Evolutionary conservation across 2,329 filamentous ascomycete species (phyloP), one percentile per base, ranked within the genome.

Genomic region (Byssochlamys sp.): DNA sequence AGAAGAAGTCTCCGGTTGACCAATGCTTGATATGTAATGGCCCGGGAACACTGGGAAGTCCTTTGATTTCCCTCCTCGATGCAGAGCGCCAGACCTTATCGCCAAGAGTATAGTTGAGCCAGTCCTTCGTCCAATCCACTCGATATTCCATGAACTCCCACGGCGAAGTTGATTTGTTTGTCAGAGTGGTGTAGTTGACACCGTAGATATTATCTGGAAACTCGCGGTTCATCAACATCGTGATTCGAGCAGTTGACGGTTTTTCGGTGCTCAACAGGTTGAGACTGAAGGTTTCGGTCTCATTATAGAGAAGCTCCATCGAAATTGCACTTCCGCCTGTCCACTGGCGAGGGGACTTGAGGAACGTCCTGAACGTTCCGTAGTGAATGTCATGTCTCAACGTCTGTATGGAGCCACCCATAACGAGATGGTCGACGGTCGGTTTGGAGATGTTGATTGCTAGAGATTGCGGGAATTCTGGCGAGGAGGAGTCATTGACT

Each of bases 1-100:
- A 75, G 59, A 72, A 73, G 11, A 63, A 60, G 59, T 79, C 76
- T 9, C 78, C 78, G 7, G 70, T 73, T 0, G 77, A 78, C 77
- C 77, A 80, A 62, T 80, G 78, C 61, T 77, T 75, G 62, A 78
- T 72, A 54, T 72, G 70, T 25, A 79, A 59, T 11, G 76, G 69
- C 3, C 73, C 68, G 4, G 78, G 77, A 4, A 75, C 71, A 6
- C 69, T 71, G 1, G 75, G 74, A 39, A 79, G 63, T 19, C 58
- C 63, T 19, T 62, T 59, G 29, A 71, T 67, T 3, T 71, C 63
- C 54, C 66, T 71, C 51, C 63, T 69, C 10, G 70, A 69, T 25
- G 69, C 65, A 31, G 66, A 69, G 25, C 71, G 68, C 4, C 69
- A 70, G 29, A 71, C 58, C 52, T 72, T 71, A 10, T 69, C 70